Base-by-base conservation (phyloP, 192 early-diverging fungal genomes). In the Radiomyces spectabilis region DNA sequence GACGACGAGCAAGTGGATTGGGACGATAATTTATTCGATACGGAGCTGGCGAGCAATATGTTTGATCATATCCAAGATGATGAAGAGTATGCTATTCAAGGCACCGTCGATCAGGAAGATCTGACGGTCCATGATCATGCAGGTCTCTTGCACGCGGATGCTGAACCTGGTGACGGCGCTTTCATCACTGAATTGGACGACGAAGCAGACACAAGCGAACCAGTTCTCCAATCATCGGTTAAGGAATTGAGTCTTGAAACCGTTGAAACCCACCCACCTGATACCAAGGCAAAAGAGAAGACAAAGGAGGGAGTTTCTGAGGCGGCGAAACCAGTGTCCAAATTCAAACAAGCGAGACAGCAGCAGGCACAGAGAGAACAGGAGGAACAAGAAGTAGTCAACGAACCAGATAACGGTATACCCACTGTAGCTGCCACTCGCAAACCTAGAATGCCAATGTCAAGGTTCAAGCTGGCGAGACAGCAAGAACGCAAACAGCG, bases 11-110 rank as follows among this genome's bases (percentile, higher is more conserved):
- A 61, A 7, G 60, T 69, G 40, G 63, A 65, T 4, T 71, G 72
- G 24, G 66, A 77, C 22, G 68, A 76, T 22, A 71, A 69, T 41
- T 61, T 71, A 27, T 69, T 74, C 43, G 75, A 77, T 16, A 69
- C 49, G 10, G 73, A 63, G 15, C 26, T 70, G 1, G 53, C 55
- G 27, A 53, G 55, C 4, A 51, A 15, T 29, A 51, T 70, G 45
- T 70, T 70, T 55, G 68, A 70, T 24, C 54, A 52, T 9, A 57
- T 68, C 19, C 60, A 73, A 13, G 63, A 59, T 41, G 60, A 71
- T 27, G 63, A 78, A 47, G 65, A 78, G 32, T 69, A 66, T 34
- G 71, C 60, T 31, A 56, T 44, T 34, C 69, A 59, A 13, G 53
- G 51, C 15, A 39, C 55, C 10, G 55, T 60, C 1, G 68, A 70